phyloP scores from a whole-genome alignment of 2,329 filamentous ascomycete species.

The Aspergillus flavus region DNA sequence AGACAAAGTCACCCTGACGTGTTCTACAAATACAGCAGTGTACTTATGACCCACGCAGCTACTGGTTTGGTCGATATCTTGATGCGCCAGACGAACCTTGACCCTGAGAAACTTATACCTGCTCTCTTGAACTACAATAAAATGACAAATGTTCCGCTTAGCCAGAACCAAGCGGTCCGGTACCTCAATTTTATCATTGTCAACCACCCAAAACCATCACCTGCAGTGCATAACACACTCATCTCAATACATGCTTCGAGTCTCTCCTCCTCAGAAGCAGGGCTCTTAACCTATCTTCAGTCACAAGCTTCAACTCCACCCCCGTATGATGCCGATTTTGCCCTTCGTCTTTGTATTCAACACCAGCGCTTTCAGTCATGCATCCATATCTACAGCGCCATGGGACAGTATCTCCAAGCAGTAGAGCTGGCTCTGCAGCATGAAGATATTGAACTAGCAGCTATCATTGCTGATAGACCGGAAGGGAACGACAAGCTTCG shows the following conservation, averaged over 20 bases:
- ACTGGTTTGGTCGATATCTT: constrained; percentile 90
- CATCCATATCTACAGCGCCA: constrained; percentile 95
- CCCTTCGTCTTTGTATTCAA: constrained; percentile 91
- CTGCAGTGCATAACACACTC: constrained; percentile 94
- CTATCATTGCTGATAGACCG: constrained; percentile 81
- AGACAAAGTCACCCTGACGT: constrained; percentile 89
- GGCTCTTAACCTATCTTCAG: constrained; percentile 84
- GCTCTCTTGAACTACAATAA: constrained; percentile 93
- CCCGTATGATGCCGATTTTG: constrained; percentile 92
- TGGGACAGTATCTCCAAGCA: constrained; percentile 91
- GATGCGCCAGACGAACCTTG: constrained; percentile 85
- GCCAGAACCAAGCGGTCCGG: constrained; percentile 85
- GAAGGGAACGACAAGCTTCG: constrained; percentile 77
- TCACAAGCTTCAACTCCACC: constrained; percentile 84
- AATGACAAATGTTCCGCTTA: constrained; percentile 63
- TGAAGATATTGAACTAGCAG: constrained; percentile 84
- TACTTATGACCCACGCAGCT: constrained; percentile 88
- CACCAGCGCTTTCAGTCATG: constrained; percentile 90
- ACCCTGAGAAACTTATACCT: constrained; percentile 86
- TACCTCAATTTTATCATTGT: constrained; percentile 92
- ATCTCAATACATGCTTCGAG: constrained; percentile 95
- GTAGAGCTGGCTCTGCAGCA: constrained; percentile 91
- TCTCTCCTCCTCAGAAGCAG: constrained; percentile 78
- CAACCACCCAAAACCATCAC: constrained; percentile 74
- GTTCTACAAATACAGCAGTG: constrained; percentile 95